Conservation (phyloP, 768 basidiomycete species). For the Serendipita indica region DNA sequence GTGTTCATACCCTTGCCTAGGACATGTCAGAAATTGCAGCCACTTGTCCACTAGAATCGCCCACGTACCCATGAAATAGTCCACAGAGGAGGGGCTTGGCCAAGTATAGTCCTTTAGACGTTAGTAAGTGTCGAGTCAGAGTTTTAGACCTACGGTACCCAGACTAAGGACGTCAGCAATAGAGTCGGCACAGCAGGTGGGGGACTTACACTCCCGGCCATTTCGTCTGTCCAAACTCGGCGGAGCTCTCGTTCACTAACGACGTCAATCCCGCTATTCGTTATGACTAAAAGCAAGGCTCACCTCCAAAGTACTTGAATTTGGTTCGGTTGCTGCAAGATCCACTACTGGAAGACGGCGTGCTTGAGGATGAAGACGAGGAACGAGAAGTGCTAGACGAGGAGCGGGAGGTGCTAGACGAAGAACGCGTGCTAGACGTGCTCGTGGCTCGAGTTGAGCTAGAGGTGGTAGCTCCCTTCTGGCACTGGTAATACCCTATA, state of each 20-base stretch:
- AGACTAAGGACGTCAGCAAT: too few species aligned
- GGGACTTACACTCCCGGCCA: slow-evolving; percentile 34
- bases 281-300: neutral
- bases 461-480: slow-evolving; percentile 22
- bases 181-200: too few species aligned
- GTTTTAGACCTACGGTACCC: too few species aligned
- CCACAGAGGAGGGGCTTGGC: slow-evolving; percentile 23
- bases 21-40: slow-evolving; percentile 23
- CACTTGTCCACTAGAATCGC: slow-evolving; percentile 19
- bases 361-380: slow-evolving; percentile 20
- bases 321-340: slow-evolving; percentile 34
- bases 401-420: slow-evolving; percentile 20
- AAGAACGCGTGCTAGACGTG: slow-evolving; percentile 20
- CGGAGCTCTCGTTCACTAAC: slow-evolving; percentile 41
- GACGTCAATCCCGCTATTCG: neutral
- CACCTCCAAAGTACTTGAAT: slow-evolving; percentile 41
- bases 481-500: neutral
- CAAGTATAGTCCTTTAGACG: slow-evolving; percentile 38
- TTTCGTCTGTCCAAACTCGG: slow-evolving; percentile 40
- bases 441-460: slow-evolving; percentile 17
- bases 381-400: too few species aligned
- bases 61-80: neutral
- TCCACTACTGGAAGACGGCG: slow-evolving; percentile 13
- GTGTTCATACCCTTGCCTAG: slow-evolving; percentile 41
- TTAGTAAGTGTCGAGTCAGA: too few species aligned